Conservation (phyloP, 352 stramenopile genomes). For the Globisporangium spinosum region DNA sequence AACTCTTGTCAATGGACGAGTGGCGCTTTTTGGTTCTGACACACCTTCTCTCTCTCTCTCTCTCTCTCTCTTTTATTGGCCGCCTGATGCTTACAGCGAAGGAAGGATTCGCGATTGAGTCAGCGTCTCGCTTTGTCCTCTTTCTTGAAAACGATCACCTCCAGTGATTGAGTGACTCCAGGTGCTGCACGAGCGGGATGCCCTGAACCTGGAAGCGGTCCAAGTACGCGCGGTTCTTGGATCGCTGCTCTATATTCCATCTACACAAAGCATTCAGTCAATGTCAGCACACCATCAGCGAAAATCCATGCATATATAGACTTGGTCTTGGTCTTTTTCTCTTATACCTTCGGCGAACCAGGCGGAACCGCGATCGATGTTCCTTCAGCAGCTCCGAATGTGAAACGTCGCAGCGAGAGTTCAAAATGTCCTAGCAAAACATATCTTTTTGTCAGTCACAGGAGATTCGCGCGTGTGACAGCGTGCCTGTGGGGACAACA, state of each 20-base stretch:
- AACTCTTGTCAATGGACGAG: background rate
- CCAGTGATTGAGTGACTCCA: conserved; percentile 41
- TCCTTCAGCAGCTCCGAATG: conserved; percentile 63
- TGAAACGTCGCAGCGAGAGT: conserved; percentile 55
- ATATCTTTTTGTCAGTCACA: background rate
- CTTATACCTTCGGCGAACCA: conserved; percentile 44
- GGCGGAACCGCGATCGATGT: conserved; percentile 57
- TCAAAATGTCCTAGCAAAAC: conserved; percentile 49
- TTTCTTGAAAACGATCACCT: conserved; percentile 20
- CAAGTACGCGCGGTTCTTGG: conserved; percentile 49
- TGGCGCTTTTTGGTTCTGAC: background rate
- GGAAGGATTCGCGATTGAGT: background rate
- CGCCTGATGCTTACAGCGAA: no score
- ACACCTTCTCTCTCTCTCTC: no score
- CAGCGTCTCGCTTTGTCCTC: background rate
- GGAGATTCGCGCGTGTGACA: background rate
- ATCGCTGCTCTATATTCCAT: conserved; percentile 48
- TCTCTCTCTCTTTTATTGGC: background rate
- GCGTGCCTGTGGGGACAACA: background rate
- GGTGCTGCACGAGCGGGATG: conserved; percentile 59
- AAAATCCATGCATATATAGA: background rate
- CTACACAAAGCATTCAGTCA: conserved; percentile 20
- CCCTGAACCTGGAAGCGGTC: conserved; percentile 60
- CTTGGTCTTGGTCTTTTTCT: background rate
- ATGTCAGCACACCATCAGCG: background rate